Base-by-base conservation (phyloP, 148 eudicot species). In the Rhododendron mucronatum region DNA sequence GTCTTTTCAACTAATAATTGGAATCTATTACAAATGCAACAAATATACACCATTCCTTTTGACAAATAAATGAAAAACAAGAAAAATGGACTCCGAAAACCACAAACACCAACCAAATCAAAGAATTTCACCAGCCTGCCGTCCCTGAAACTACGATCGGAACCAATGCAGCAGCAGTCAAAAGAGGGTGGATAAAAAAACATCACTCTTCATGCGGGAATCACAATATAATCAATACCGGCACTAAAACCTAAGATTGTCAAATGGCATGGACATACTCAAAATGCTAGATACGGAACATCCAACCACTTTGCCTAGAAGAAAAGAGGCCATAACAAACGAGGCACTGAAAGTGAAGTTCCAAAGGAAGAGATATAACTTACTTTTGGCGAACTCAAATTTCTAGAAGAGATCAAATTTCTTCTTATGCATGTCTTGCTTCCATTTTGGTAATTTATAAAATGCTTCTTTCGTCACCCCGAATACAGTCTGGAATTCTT, bases 391-490 rank as follows among this genome's bases (percentile, higher is more conserved):
- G 1, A 48, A 84, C 35, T 44, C n/a, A n/a, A 23, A 44, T 84
- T 26, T 26, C 88, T 93, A 97, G 87, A 97, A 97, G 88, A 97
- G 95, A 91, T 97, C 99, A 9, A 90, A 87, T 87, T 97, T 97
- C 93, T 85, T 95, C 90, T 97, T 97, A 81, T 88, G 94, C 95
- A 94, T 84, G 90, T 97, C 99, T 91, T 97, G 98, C 94, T 97
- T 97, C 99, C 99, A 97, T 88, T 92, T 93, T 0, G 99, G 99
- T 90, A 95, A 88, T 87, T 94, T 93, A 87, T 91, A 91, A 85
- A 97, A 97, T 11, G 90, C 95, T 84, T 92, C 98, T 91, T 95
- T 97, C 16, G 93, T 82, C 90, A 92, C 80, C 30, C 93, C 94
- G 11, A 97, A 88, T 12, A 97, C 89, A 61, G 94, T 80, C 91